Evolutionary conservation across 805 yeast genomes (phyloP).

Genomic region (Candida ipomoeae): DNA sequence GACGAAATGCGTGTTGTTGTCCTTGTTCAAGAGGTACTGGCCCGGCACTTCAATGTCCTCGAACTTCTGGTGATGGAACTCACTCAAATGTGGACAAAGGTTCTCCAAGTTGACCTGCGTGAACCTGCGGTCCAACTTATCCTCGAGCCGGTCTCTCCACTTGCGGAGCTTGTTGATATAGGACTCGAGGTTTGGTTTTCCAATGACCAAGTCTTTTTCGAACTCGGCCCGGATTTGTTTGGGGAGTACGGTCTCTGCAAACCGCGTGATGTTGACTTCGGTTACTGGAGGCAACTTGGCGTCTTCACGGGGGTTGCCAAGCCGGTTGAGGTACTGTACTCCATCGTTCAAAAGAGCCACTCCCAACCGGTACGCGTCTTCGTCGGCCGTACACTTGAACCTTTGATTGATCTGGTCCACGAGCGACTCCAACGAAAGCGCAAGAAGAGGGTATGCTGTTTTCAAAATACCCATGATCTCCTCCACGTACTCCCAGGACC

Average conservation of each 20-base stretch:
- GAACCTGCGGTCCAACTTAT: conserved; percentile 81
- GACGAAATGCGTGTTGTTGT: conserved; percentile 82
- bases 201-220: conserved; percentile 82
- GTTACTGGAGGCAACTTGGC: conserved; percentile 88
- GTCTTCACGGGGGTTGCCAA: conserved; percentile 83
- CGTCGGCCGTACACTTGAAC: conserved; percentile 91
- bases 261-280: conserved; percentile 78
- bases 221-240: conserved; percentile 84
- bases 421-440: conserved; percentile 86
- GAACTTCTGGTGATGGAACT: conserved; percentile 96
- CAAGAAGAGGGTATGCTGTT: conserved; percentile 92
- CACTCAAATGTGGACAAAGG: conserved; percentile 90
- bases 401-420: conserved; percentile 94
- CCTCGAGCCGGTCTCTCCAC: conserved; percentile 93
- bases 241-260: conserved; percentile 91
- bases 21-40: conserved; percentile 84
- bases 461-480: conserved; percentile 93
- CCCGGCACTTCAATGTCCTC: conserved; percentile 98
- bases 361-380: conserved; percentile 90
- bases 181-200: conserved; percentile 83
- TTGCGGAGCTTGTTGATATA: conserved; percentile 78
- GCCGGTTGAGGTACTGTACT: conserved; percentile 79
- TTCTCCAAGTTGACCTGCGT: conserved; percentile 79
- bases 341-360: conserved; percentile 93
- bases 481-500: conserved; percentile 90